These are phyloP conservation scores for Peniophora sp. DNA, from an alignment of 1,284 basidiomycete genomes.

Conservation along the genomic window DNA sequence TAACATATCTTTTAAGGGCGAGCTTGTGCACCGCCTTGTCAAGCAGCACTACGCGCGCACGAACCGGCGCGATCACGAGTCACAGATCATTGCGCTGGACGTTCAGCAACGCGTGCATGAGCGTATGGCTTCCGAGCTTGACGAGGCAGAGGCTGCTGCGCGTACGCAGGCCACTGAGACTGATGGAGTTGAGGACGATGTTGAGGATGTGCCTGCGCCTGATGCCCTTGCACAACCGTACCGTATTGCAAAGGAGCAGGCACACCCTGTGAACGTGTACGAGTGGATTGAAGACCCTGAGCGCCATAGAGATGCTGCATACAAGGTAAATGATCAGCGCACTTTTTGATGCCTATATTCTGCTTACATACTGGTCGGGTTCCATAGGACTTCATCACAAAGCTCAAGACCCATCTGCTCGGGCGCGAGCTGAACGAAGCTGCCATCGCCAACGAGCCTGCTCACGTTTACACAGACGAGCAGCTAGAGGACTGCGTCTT, in stretches of 20 bases:
- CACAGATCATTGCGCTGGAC: constrained; percentile 13
- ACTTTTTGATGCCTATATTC: background rate
- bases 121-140: constrained; percentile 5
- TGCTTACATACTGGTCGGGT: background rate
- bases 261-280: constrained; percentile 9
- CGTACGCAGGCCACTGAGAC: no score
- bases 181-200: no score
- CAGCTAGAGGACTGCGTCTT: constrained; percentile 6
- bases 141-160: background rate
- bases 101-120: constrained; percentile 4
- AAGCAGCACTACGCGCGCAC: constrained; percentile 13
- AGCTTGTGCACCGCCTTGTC: constrained; percentile 9
- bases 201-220: no score
- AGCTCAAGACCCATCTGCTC: constrained; percentile 15
- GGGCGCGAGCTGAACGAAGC: background rate
- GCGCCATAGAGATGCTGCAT: constrained; percentile 10
- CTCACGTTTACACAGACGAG: constrained; percentile 1
- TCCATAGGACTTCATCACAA: constrained; percentile 17
- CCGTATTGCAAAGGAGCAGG: constrained; percentile 11
- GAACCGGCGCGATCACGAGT: constrained; percentile 7
- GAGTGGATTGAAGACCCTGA: constrained; percentile 9
- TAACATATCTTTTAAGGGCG: background rate
- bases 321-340: constrained; percentile 13
- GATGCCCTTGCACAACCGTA: constrained; percentile 7
- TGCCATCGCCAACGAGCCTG: constrained; percentile 1